Percentiles rank a stretch among this genome's conserved stretches.
Evolutionary conservation across 1,139 yeast genomes (phyloP).

Genomic region (Schwanniomyces etchellsii): DNA sequence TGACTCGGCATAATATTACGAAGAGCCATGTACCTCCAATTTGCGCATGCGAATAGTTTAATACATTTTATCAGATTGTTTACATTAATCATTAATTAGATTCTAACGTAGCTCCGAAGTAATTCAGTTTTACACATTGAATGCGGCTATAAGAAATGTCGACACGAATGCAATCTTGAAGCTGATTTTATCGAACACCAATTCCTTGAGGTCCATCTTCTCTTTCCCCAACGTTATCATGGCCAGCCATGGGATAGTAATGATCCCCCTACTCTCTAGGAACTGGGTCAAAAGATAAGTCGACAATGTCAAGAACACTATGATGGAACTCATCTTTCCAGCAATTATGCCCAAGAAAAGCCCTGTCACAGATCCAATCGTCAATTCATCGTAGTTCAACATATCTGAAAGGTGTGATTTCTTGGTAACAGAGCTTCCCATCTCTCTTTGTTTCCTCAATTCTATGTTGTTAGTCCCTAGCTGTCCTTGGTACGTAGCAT

Average conservation of each 20-base stretch:
- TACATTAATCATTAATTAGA: too few species aligned
- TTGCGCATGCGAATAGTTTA: too few species aligned
- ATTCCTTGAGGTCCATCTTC: conserved; percentile 42
- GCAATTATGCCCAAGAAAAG: conserved; percentile 54
- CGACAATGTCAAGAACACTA: conserved; percentile 49
- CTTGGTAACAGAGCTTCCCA: conserved; percentile 1
- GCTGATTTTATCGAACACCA: conserved; percentile 58
- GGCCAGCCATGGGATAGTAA: conserved; percentile 45
- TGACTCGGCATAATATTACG: too few species aligned
- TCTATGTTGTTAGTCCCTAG: not conserved
- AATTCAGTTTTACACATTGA: conserved; percentile 42
- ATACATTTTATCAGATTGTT: too few species aligned
- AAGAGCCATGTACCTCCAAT: too few species aligned
- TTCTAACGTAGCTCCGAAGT: too few species aligned
- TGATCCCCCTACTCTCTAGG: conserved; percentile 53
- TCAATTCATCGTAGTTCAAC: conserved; percentile 58
- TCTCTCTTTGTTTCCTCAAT: not conserved
- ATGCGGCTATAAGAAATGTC: conserved; percentile 62
- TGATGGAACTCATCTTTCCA: conserved; percentile 59
- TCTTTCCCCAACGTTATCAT: conserved; percentile 41
- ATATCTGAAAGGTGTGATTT: conserved; percentile 27
- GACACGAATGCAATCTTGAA: conserved; percentile 58
- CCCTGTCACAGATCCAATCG: conserved; percentile 66
- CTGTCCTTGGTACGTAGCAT: conserved; percentile 3
- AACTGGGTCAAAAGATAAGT: conserved; percentile 51